A percentile compares a stretch with the other conserved stretches of the same genome.
phyloP scores from a whole-genome alignment of 768 basidiomycete genomes.

The Agaricus blazei region DNA sequence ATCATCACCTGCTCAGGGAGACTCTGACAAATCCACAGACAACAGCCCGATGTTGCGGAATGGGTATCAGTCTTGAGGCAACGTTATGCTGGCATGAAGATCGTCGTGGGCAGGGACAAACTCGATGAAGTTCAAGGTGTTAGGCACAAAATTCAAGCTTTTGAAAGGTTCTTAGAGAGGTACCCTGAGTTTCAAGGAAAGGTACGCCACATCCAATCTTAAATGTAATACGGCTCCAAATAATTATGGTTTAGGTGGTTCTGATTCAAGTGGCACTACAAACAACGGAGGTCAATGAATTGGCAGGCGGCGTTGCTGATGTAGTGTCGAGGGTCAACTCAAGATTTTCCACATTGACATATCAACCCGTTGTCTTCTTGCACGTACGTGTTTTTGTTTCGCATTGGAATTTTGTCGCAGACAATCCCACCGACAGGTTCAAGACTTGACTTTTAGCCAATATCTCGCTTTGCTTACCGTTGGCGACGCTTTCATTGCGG shows the following conservation, averaged over 20 bases:
- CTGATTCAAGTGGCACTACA: conserved; percentile 86
- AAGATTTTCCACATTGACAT: conserved; percentile 77
- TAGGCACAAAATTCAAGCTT: conserved; percentile 77
- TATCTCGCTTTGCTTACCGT: conserved; percentile 79
- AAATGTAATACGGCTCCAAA: background rate
- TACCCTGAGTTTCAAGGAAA: conserved; percentile 78
- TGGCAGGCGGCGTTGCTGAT: conserved; percentile 69
- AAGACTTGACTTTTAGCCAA: conserved; percentile 80
- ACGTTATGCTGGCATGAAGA: conserved; percentile 80
- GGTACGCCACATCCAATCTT: conserved; percentile 24
- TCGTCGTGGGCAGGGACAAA: conserved; percentile 86
- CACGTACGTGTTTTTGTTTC: background rate
- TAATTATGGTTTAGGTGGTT: conserved; percentile 43
- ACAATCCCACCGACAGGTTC: conserved; percentile 43
- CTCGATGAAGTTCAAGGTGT: conserved; percentile 87
- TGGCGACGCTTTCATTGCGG: conserved; percentile 83
- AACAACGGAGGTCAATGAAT: conserved; percentile 72
- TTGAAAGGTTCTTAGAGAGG: conserved; percentile 75
- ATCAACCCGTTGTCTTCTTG: conserved; percentile 83
- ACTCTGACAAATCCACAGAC: conserved; percentile 29
- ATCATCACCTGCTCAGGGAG: background rate
- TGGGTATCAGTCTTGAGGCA: conserved; percentile 79
- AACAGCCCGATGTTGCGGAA: conserved; percentile 72
- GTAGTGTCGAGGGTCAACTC: conserved; percentile 79
- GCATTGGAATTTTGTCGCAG: background rate